A percentile compares a stretch with the other conserved stretches of the same genome.
phyloP scores from a whole-genome alignment of 2,329 filamentous ascomycete genomes.

The Xylaria sp. region DNA sequence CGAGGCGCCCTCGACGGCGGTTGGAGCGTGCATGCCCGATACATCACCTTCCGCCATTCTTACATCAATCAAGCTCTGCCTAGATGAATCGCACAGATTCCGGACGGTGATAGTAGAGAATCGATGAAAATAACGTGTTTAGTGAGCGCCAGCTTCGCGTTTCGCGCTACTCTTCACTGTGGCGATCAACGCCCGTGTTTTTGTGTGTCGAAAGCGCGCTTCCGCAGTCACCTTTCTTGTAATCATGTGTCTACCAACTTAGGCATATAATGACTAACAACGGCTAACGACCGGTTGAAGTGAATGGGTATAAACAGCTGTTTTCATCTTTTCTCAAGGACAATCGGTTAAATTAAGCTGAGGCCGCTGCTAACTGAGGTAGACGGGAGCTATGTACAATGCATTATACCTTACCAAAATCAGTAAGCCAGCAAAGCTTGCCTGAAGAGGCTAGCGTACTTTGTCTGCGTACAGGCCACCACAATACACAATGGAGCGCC shows the following conservation, averaged over 20 bases:
- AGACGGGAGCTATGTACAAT: neutral
- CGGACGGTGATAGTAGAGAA: neutral
- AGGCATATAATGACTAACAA: neutral
- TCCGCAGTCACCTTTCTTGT: neutral
- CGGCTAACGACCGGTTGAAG: neutral
- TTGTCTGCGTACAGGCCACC: too few relatives aligned
- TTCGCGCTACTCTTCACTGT: too few relatives aligned
- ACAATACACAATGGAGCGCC: too few relatives aligned
- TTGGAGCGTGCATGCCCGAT: conserved; percentile 35
- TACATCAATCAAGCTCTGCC: neutral
- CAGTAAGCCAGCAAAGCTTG: neutral
- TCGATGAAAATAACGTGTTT: too few relatives aligned
- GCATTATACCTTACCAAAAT: neutral
- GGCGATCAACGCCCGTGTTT: neutral
- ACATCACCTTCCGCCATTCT: conserved; percentile 36
- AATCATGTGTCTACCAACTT: neutral
- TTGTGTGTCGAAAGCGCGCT: neutral
- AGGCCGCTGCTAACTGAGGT: neutral
- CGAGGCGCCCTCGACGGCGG: conserved; percentile 43
- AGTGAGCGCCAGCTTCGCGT: neutral
- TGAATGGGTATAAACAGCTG: neutral
- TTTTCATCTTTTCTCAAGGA: neutral
- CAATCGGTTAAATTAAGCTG: neutral
- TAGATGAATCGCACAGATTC: too few relatives aligned
- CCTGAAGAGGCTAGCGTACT: neutral